Conservation (phyloP, 2,329 filamentous ascomycete genomes). For the Arthroderma sp. region DNA sequence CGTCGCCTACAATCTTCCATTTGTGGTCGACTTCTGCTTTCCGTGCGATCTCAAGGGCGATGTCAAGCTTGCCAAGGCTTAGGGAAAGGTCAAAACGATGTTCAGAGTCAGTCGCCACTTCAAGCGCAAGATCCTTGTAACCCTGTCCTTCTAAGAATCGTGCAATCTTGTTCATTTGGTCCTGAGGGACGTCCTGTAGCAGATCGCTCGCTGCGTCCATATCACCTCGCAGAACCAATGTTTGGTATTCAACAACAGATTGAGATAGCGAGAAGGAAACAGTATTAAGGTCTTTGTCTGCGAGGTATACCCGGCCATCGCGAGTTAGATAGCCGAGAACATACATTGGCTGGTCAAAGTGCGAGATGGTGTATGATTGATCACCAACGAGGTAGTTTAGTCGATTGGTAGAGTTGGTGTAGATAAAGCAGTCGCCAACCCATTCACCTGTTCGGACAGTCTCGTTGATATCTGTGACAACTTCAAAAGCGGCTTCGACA, state of each 20-base stretch:
- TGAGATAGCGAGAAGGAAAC: conserved; percentile 85
- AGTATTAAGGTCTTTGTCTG: conserved; percentile 87
- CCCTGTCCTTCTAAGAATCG: conserved; percentile 95
- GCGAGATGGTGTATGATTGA: conserved; percentile 92
- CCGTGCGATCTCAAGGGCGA: conserved; percentile 71
- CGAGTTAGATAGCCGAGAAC: conserved; percentile 88
- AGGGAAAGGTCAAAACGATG: conserved; percentile 93
- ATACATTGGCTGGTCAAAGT: conserved; percentile 94
- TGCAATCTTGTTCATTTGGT: conserved; percentile 96
- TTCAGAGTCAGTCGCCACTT: conserved; percentile 87
- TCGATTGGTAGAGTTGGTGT: conserved; percentile 92
- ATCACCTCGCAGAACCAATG: conserved; percentile 81
- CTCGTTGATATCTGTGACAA: conserved; percentile 91
- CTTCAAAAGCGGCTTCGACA: conserved; percentile 89
- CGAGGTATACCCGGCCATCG: conserved; percentile 88
- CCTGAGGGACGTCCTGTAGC: conserved; percentile 68
- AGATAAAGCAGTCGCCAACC: conserved; percentile 98
- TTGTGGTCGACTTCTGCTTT: conserved; percentile 85
- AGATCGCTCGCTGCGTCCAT: conserved; percentile 83
- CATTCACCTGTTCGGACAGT: conserved; percentile 88
- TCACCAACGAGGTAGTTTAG: conserved; percentile 96
- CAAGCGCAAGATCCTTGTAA: conserved; percentile 86
- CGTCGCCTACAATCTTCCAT: conserved; percentile 95
- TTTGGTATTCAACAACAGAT: conserved; percentile 92
- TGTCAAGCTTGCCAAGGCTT: conserved; percentile 66